Evolutionary conservation across 164 flowering plant species (phyloP).

Genomic region (Vitis amurensis): DNA sequence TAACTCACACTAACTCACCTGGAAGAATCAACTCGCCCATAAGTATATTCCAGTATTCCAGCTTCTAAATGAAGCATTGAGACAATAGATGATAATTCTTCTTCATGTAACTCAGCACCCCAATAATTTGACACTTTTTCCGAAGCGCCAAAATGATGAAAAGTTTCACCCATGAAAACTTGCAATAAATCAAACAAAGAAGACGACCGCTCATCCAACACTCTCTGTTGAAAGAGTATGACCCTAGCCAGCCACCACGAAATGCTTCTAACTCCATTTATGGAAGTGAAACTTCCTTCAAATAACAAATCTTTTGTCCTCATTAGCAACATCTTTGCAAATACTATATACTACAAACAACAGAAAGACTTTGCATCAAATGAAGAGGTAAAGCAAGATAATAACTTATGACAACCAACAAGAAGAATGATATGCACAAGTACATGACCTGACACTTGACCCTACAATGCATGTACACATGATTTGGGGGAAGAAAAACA

Average conservation of each 20-base stretch:
- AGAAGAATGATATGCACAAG: not conserved
- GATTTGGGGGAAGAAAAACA: too few relatives aligned
- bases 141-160: conserved; percentile 51
- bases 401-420: not conserved
- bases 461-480: too few relatives aligned
- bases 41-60: conserved; percentile 64
- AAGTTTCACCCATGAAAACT: conserved; percentile 40
- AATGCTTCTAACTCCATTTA: conserved; percentile 45
- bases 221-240: conserved; percentile 35
- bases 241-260: conserved; percentile 57
- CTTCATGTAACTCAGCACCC: conserved; percentile 41
- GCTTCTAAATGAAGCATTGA: conserved; percentile 73
- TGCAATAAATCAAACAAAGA: conserved; percentile 65
- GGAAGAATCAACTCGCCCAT: conserved; percentile 71
- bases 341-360: conserved; percentile 66
- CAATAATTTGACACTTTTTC: conserved; percentile 60
- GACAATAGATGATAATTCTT: conserved; percentile 49
- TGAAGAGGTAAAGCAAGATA: not conserved
- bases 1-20: conserved; percentile 38
- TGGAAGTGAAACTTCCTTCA: conserved; percentile 24
- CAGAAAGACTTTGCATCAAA: not conserved
- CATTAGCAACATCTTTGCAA: conserved; percentile 73
- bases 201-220: conserved; percentile 53
- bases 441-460: too few relatives aligned
- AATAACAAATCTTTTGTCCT: conserved; percentile 55